Evolutionary conservation across 2,329 filamentous ascomycete genomes (phyloP).

Genomic region (Arthrobotrys sinensis): DNA sequence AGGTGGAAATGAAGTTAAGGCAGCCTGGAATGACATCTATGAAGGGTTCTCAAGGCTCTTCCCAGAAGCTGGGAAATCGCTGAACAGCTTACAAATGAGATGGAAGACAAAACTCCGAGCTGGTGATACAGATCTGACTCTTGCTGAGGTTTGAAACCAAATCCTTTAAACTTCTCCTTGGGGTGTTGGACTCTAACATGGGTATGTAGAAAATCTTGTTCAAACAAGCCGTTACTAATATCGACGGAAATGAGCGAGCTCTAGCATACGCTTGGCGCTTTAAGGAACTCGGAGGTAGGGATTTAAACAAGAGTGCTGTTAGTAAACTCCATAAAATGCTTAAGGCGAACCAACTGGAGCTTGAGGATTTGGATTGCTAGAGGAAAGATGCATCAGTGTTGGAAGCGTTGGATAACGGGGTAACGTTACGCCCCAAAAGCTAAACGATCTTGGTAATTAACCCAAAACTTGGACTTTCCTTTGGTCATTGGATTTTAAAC

Average conservation of each 20-base stretch:
- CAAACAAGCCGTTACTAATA: conserved; percentile 46
- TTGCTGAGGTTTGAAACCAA: conserved; percentile 32
- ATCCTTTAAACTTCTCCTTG: not conserved
- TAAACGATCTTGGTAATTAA: too few relatives aligned
- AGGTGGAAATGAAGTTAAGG: conserved; percentile 53
- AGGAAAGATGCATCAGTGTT: not conserved
- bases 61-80: conserved; percentile 27
- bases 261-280: conserved; percentile 57
- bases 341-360: conserved; percentile 35
- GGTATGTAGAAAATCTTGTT: conserved; percentile 41
- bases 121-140: conserved; percentile 47
- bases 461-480: too few relatives aligned
- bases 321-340: conserved; percentile 46
- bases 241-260: conserved; percentile 46
- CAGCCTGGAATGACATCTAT: conserved; percentile 40
- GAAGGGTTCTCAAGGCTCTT: conserved; percentile 31
- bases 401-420: not conserved
- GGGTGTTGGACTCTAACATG: conserved; percentile 9
- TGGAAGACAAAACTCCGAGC: conserved; percentile 46
- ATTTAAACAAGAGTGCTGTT: conserved; percentile 51
- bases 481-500: too few relatives aligned
- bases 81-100: conserved; percentile 51
- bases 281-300: conserved; percentile 49
- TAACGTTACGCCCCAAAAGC: too few relatives aligned
- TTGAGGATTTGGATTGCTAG: not conserved